These are phyloP conservation scores for Penicillium ucsense DNA, from an alignment of 495 filamentous ascomycete species.

Conservation along the genomic window DNA sequence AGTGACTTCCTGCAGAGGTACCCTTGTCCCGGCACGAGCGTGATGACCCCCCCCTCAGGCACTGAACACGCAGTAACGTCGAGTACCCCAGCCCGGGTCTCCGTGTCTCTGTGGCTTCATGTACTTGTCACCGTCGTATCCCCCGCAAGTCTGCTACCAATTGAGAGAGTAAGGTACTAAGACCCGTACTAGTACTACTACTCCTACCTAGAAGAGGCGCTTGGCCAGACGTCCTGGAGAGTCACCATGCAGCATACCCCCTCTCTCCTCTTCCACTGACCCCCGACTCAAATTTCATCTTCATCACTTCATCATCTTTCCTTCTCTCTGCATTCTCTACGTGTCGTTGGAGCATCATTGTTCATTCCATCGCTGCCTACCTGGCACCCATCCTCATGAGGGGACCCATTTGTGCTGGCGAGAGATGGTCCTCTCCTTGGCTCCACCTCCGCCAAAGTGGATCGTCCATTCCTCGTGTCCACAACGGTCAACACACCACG, in stretches of 20 bases:
- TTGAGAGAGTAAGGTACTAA: no score
- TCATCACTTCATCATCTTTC: not conserved
- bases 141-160: no score
- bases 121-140: no score
- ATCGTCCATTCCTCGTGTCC: constrained; percentile 2
- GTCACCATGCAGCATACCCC: constrained; percentile 2
- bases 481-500: not conserved
- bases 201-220: constrained; percentile 1
- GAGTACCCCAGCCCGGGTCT: no score
- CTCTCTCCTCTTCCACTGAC: not conserved
- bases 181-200: no score
- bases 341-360: not conserved
- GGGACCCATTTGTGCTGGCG: constrained; percentile 9
- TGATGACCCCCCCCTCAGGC: constrained; percentile 1
- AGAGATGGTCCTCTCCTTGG: constrained; percentile 19
- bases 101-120: no score
- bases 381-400: constrained; percentile 11
- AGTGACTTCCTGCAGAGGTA: not conserved
- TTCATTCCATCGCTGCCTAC: not conserved
- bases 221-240: not conserved
- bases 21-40: constrained; percentile 1
- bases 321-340: not conserved
- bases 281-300: not conserved
- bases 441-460: constrained; percentile 6
- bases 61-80: not conserved